These are phyloP conservation scores for Trypanosoma conorhini DNA, from an alignment of 208 protist genomes.

Conservation along the genomic window DNA sequence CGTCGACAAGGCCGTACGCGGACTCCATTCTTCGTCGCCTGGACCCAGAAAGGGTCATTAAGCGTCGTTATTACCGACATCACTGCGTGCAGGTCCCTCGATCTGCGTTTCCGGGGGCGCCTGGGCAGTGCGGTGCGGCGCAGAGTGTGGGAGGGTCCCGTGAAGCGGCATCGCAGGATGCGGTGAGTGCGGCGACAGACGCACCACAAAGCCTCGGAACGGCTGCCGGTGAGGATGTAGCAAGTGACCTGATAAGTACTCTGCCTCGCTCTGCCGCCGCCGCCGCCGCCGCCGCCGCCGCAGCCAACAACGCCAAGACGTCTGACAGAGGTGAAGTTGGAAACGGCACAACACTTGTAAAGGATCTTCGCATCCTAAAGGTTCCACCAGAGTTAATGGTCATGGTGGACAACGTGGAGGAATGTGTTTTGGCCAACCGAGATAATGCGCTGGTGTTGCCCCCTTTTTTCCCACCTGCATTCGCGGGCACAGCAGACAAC, in stretches of 20 bases:
- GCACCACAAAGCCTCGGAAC: neutral
- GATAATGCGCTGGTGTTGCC: conserved; percentile 82
- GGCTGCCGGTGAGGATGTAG: neutral
- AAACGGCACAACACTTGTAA: conserved; percentile 53
- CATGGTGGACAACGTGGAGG: conserved; percentile 87
- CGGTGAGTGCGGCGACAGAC: neutral
- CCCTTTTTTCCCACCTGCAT: conserved; percentile 67
- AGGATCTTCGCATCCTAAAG: conserved; percentile 82
- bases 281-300: neutral
- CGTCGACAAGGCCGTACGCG: conserved; percentile 83
- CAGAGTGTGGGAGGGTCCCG: neutral
- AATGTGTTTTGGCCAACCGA: conserved; percentile 74
- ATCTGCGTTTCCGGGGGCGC: conserved; percentile 26
- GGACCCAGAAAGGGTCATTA: conserved; percentile 69
- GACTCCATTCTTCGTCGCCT: conserved; percentile 86
- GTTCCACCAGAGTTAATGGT: conserved; percentile 83
- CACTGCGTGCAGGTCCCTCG: conserved; percentile 70
- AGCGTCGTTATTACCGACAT: conserved; percentile 76
- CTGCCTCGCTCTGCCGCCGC: neutral
- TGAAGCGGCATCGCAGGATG: neutral
- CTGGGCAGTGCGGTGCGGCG: neutral
- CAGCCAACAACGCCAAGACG: neutral
- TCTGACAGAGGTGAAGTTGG: neutral
- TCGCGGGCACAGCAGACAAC: conserved; percentile 7
- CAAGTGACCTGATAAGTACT: neutral